Evolutionary conservation across 345 rosid species (phyloP), one percentile per base, ranked within the genome.

Genomic region (Corchorus capsularis): DNA sequence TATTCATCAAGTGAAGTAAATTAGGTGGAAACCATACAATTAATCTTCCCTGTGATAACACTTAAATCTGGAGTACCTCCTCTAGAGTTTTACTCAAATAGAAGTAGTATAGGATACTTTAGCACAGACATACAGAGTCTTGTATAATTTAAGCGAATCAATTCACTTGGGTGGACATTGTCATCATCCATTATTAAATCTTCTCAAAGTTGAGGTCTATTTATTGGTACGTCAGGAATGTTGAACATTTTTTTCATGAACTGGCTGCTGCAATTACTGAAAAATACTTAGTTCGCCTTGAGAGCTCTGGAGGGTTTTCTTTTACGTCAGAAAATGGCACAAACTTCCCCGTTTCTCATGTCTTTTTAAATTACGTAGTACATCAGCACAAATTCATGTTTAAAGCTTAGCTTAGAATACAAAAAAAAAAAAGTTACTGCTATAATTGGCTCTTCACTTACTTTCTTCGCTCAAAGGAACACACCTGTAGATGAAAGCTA

Each of bases 21-120:
- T 46, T 52, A 69, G 59, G 45, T 9, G 45, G 49, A 69, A 50
- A 69, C 72, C 50, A 14, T 50, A 57, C 59, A 49, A 22, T 69
- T 69, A 50, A 34, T 16, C 45, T 50, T 69, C 22, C 41, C 15
- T 22, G 43, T 9, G 43, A 50, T 49, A 32, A 32, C 1, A 13
- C 57, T 47, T 68, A 47, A 68, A 3, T 68, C 16, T 3, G 41
- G 72, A 49, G 49, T 32, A 68, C 57, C 57, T 68, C 43, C 39
- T 27, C 27, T 49, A n/a, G 72, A 68, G 72, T 68, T 68, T 8
- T 49, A 47, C 56, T 22, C 15, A 7, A 22, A 47, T 65, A 14
- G 22, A 13, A 22, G 56, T 34, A 15, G 4, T 27, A 14, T 68
- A 49, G 8, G 57, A 49, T 49, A 8, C 43, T 3, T 27, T 49